These are phyloP conservation scores for Spatholobus suberectus DNA, from an alignment of 306 rosid genomes.

Conservation along the genomic window DNA sequence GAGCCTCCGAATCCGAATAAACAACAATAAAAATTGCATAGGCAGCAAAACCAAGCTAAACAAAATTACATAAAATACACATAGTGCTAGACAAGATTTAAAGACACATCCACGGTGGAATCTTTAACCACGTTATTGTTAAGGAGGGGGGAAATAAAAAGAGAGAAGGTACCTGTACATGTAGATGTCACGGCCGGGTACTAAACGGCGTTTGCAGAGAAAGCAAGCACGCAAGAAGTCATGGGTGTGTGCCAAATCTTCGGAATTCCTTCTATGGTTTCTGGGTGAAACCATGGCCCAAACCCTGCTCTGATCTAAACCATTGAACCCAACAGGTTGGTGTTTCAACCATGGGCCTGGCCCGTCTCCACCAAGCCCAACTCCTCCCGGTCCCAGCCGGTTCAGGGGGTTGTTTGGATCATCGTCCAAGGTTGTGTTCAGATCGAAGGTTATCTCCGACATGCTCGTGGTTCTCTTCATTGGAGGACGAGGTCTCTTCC, in stretches of 20 bases:
- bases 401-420: slow-evolving; percentile 42
- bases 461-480: slow-evolving; percentile 86
- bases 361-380: neutral
- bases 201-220: slow-evolving; percentile 78
- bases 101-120: no score
- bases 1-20: neutral
- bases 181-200: slow-evolving; percentile 84
- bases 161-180: slow-evolving; percentile 69
- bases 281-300: slow-evolving; percentile 50
- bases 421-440: slow-evolving; percentile 42
- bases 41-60: neutral
- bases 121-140: no score
- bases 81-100: no score
- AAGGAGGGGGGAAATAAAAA: no score
- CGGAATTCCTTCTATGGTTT: slow-evolving; percentile 49
- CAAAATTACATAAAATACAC: no score
- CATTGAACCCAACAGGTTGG: slow-evolving; percentile 32
- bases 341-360: slow-evolving; percentile 17
- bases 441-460: slow-evolving; percentile 84
- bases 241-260: slow-evolving; percentile 52
- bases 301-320: slow-evolving; percentile 47
- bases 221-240: slow-evolving; percentile 75
- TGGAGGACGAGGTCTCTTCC: slow-evolving; percentile 83
- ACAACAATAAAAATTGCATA: neutral
- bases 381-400: neutral